A percentile compares a stretch with the other conserved stretches of the same genome.
These are phyloP conservation scores for Tillandsia leiboldiana DNA, from an alignment of 176 grass and related monocot species.

Conservation along the genomic window DNA sequence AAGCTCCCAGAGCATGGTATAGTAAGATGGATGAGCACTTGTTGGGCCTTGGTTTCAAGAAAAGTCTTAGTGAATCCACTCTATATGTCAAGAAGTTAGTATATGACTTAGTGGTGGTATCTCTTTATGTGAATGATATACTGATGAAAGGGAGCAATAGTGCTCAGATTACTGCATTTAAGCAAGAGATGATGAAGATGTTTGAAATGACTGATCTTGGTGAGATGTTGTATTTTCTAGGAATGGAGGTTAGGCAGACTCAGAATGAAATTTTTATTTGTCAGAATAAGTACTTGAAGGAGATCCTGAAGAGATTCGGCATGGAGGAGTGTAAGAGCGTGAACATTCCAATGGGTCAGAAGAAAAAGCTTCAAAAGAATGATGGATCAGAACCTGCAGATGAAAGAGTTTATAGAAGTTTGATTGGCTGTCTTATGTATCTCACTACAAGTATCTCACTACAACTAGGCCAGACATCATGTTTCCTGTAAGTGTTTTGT, in stretches of 20 bases:
- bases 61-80: not conserved
- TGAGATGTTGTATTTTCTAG: not conserved
- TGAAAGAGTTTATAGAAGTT: not conserved
- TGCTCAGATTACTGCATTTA: not conserved
- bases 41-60: not conserved
- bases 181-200: not conserved
- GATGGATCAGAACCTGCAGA: not conserved
- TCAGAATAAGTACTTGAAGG: not conserved
- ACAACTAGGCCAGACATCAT: slow-evolving; percentile 6
- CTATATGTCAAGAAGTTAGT: not conserved
- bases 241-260: not conserved
- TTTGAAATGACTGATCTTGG: not conserved
- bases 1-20: slow-evolving; percentile 9
- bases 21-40: slow-evolving; percentile 8
- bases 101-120: slow-evolving; percentile 6
- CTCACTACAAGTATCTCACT: not conserved
- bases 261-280: not conserved
- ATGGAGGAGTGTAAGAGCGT: not conserved
- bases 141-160: not conserved
- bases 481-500: not conserved
- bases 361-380: not conserved
- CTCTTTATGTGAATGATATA: slow-evolving; percentile 19
- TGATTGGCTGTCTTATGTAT: slow-evolving; percentile 11
- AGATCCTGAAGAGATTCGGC: not conserved
- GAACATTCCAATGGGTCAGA: not conserved